These are phyloP conservation scores for Alternaria burnsii DNA, from an alignment of 2,329 filamentous ascomycete genomes.

Conservation along the genomic window DNA sequence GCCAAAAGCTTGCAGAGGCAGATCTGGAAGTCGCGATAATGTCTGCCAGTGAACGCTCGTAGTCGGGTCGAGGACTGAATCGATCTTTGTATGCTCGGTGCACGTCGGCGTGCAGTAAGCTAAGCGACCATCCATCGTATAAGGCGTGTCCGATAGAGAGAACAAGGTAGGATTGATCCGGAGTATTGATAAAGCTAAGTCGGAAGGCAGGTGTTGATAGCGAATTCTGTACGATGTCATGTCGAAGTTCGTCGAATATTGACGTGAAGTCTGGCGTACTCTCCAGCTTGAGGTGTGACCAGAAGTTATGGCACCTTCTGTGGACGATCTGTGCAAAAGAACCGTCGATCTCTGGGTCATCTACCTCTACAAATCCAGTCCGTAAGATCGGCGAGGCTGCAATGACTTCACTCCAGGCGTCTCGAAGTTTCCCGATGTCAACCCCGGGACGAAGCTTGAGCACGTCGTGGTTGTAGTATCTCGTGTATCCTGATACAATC, in stretches of 20 bases:
- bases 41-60: conserved; percentile 64
- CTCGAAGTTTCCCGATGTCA: conserved; percentile 64
- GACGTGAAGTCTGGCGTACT: conserved; percentile 39
- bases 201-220: conserved; percentile 37
- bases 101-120: conserved; percentile 76
- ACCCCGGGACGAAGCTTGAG: conserved; percentile 66
- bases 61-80: conserved; percentile 56
- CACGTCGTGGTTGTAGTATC: conserved; percentile 88
- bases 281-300: conserved; percentile 37
- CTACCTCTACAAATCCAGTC: conserved; percentile 74
- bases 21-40: conserved; percentile 60
- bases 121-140: conserved; percentile 88
- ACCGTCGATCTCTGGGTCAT: conserved; percentile 64
- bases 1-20: conserved; percentile 73
- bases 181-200: conserved; percentile 51
- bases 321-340: conserved; percentile 67
- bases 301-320: conserved; percentile 42
- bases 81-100: conserved; percentile 66
- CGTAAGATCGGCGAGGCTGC: conserved; percentile 73
- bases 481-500: conserved; percentile 73
- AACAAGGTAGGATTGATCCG: conserved; percentile 55
- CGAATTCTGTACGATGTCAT: conserved; percentile 41
- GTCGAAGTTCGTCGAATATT: conserved; percentile 44
- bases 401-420: conserved; percentile 70
- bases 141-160: conserved; percentile 85